Percentiles rank a stretch among this genome's conserved stretches.
Conservation (phyloP, 208 protist species). For the Trypanosoma melophagium region DNA sequence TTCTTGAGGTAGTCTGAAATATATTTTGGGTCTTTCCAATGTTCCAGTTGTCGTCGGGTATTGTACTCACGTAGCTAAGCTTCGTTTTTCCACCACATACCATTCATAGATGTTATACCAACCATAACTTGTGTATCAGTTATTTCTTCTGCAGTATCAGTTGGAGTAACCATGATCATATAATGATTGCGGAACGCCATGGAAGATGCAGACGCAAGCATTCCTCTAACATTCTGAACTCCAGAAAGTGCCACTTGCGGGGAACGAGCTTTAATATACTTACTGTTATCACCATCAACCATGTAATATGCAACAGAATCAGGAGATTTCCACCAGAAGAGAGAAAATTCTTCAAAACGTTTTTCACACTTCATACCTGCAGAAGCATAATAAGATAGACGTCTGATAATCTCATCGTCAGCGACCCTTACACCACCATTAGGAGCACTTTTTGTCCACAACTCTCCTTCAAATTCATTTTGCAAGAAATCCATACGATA, state of each 20-base stretch:
- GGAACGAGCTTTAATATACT: conserved; percentile 16
- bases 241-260: conserved; percentile 22
- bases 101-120: conserved; percentile 17
- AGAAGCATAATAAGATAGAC: conserved; percentile 25
- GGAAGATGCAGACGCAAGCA: neutral
- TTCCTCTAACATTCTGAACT: neutral
- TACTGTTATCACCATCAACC: conserved; percentile 22
- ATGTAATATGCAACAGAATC: conserved; percentile 30
- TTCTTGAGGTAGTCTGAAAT: conserved; percentile 36
- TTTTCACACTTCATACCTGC: conserved; percentile 21
- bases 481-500: conserved; percentile 36
- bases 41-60: conserved; percentile 21
- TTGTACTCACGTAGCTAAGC: conserved; percentile 25
- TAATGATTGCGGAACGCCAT: conserved; percentile 12
- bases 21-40: conserved; percentile 35
- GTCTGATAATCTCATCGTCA: conserved; percentile 13
- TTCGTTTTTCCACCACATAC: conserved; percentile 28
- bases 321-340: conserved; percentile 41
- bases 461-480: conserved; percentile 27
- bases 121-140: conserved; percentile 31
- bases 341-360: conserved; percentile 20
- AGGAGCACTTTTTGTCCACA: conserved; percentile 30
- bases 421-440: conserved; percentile 11
- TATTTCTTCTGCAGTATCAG: conserved; percentile 22
- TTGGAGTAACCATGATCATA: conserved; percentile 17